phyloP scores from a whole-genome alignment of 331 rosid genomes.

The Malus hybrid region DNA sequence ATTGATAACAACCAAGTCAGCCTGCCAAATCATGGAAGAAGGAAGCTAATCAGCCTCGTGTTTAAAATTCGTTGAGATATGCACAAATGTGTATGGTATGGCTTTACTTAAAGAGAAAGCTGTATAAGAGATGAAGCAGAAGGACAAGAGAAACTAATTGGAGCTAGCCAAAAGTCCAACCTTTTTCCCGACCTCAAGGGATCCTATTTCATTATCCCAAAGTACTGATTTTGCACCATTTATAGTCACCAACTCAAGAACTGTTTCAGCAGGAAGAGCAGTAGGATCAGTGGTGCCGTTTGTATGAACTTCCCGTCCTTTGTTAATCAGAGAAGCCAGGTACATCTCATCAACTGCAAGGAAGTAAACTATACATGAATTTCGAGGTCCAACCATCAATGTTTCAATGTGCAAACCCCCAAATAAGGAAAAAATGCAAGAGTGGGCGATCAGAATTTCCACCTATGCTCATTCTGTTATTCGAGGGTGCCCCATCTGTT shows the following conservation, averaged over 20 bases:
- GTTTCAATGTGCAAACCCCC: not conserved
- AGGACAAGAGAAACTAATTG: not conserved
- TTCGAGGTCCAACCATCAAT: not conserved
- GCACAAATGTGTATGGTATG: not conserved
- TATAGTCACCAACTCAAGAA: constrained; percentile 62
- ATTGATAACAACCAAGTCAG: constrained; percentile 73
- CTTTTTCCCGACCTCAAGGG: constrained; percentile 94
- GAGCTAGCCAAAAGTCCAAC: constrained; percentile 29
- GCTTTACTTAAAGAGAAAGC: not conserved
- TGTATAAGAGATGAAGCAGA: not conserved
- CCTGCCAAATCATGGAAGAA: constrained; percentile 39
- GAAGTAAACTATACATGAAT: constrained; percentile 16
- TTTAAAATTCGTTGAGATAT: not conserved
- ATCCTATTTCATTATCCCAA: constrained; percentile 86
- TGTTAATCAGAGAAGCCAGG: constrained; percentile 81
- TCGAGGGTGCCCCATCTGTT: constrained; percentile 95
- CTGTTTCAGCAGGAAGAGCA: constrained; percentile 68
- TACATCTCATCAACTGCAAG: constrained; percentile 90
- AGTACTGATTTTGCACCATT: constrained; percentile 80
- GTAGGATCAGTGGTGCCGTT: constrained; percentile 71
- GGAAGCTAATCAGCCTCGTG: constrained; percentile 24
- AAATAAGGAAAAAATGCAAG: not conserved
- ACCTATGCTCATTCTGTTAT: constrained; percentile 83
- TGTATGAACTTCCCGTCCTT: constrained; percentile 61
- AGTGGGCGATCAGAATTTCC: not conserved